phyloP scores from a whole-genome alignment of 495 filamentous ascomycete species.

The Symbiotaphrina buchneri region DNA sequence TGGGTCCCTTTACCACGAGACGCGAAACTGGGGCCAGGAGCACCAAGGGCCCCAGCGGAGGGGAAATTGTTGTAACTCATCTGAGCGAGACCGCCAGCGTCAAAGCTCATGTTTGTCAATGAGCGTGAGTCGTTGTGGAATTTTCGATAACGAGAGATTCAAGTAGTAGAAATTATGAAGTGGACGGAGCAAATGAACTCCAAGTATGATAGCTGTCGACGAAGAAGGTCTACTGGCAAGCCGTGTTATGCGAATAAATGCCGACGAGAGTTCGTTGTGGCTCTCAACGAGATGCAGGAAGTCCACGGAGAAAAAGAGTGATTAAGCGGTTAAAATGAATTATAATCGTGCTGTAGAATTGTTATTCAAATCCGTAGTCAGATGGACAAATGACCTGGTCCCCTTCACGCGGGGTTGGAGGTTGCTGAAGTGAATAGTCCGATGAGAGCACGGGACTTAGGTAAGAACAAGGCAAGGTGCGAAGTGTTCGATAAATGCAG shows the following conservation, averaged over 20 bases:
- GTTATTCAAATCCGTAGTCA: too few species aligned
- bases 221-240: not conserved
- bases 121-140: not conserved
- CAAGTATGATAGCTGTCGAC: not conserved
- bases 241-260: not conserved
- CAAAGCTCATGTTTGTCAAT: conserved; percentile 48
- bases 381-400: too few species aligned
- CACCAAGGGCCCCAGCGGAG: conserved; percentile 39
- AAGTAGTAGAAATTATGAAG: not conserved
- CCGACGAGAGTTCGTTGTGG: not conserved
- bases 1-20: conserved; percentile 61
- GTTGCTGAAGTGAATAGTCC: too few species aligned
- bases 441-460: too few species aligned
- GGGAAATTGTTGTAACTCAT: conserved; percentile 79
- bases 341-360: too few species aligned
- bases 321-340: too few species aligned
- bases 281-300: too few species aligned
- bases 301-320: too few species aligned
- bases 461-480: too few species aligned
- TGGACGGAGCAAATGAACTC: too few species aligned
- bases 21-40: conserved; percentile 57
- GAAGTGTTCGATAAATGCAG: too few species aligned
- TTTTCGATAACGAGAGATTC: not conserved
- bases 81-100: conserved; percentile 98
- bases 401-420: too few species aligned